Conservation (phyloP, 1,139 yeast genomes). For the Candida glucosophila region DNA sequence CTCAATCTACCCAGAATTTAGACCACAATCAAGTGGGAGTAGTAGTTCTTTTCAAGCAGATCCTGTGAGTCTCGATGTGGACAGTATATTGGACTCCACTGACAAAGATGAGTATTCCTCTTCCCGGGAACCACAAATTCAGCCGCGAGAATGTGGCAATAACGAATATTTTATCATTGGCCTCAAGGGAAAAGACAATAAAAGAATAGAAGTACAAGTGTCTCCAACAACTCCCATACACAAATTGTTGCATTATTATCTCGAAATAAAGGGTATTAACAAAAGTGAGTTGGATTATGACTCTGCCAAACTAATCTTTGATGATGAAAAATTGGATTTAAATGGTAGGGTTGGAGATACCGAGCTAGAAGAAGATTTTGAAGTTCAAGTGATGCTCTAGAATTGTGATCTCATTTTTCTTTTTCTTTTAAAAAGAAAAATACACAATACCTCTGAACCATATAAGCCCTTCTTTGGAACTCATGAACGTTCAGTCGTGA, state of each 20-base stretch:
- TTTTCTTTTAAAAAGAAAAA: background rate
- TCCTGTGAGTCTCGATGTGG: too few species aligned
- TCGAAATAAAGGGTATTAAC: slow-evolving; percentile 27
- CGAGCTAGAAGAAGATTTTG: slow-evolving; percentile 75
- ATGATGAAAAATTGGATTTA: slow-evolving; percentile 58
- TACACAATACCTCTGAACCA: too few species aligned
- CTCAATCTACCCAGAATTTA: slow-evolving; percentile 25
- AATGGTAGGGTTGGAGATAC: slow-evolving; percentile 50
- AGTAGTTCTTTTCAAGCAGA: background rate
- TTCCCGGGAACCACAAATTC: slow-evolving; percentile 7
- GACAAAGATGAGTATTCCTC: too few species aligned
- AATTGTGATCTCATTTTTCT: background rate
- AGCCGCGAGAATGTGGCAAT: slow-evolving; percentile 6
- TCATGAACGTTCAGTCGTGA: too few species aligned
- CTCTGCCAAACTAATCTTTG: slow-evolving; percentile 49
- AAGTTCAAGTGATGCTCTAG: slow-evolving; percentile 31
- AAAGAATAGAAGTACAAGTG: slow-evolving; percentile 51
- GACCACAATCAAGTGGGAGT: too few species aligned
- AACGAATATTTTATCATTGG: slow-evolving; percentile 42
- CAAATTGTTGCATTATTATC: slow-evolving; percentile 45
- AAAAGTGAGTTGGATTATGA: slow-evolving; percentile 12
- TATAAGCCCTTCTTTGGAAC: too few species aligned
- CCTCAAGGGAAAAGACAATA: slow-evolving; percentile 57
- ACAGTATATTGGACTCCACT: slow-evolving; percentile 6
- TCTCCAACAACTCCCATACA: slow-evolving; percentile 43